Evolutionary conservation across 2,329 filamentous ascomycete species (phyloP).

Genomic region (Alternaria gansuensis): DNA sequence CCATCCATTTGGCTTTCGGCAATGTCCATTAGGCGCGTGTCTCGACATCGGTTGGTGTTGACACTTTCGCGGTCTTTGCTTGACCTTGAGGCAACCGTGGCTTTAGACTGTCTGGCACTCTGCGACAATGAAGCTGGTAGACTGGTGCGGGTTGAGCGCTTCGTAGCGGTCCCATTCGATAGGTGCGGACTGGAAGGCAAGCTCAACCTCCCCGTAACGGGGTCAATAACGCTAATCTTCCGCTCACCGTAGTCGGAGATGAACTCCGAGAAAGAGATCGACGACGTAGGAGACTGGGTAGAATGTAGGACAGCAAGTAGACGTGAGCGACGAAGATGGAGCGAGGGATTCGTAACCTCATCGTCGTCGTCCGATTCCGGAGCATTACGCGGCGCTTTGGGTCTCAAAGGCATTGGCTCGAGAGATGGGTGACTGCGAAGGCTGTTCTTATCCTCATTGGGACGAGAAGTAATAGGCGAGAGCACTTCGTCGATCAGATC

Average conservation of each 20-base stretch:
- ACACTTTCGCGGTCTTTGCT: slow-evolving; percentile 49
- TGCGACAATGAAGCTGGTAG: slow-evolving; percentile 43
- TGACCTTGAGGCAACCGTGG: slow-evolving; percentile 42
- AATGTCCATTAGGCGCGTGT: slow-evolving; percentile 65
- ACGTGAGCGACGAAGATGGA: slow-evolving; percentile 59
- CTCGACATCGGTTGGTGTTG: slow-evolving; percentile 56
- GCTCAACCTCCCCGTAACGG: slow-evolving; percentile 51
- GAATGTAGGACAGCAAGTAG: slow-evolving; percentile 62
- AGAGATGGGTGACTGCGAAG: slow-evolving; percentile 38
- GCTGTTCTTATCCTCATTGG: slow-evolving; percentile 20
- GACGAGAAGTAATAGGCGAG: slow-evolving; percentile 51
- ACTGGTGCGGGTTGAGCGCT: slow-evolving; percentile 48
- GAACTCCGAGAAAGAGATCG: slow-evolving; percentile 64
- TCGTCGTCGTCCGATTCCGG: slow-evolving; percentile 46
- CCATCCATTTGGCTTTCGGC: slow-evolving; percentile 52
- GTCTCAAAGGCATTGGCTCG: slow-evolving; percentile 42
- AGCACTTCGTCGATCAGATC: slow-evolving; percentile 80
- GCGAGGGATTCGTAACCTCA: slow-evolving; percentile 47
- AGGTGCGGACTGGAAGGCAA: slow-evolving; percentile 46
- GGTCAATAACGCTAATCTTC: slow-evolving; percentile 50
- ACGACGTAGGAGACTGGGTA: slow-evolving; percentile 60
- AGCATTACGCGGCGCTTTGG: slow-evolving; percentile 33
- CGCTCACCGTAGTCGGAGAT: slow-evolving; percentile 61
- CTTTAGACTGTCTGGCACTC: slow-evolving; percentile 47
- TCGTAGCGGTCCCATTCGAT: slow-evolving; percentile 41